Percentiles rank a stretch among this genome's conserved stretches.
These are phyloP conservation scores for Ascochyta pisi DNA, from an alignment of 2,329 filamentous ascomycete species.

Conservation along the genomic window DNA sequence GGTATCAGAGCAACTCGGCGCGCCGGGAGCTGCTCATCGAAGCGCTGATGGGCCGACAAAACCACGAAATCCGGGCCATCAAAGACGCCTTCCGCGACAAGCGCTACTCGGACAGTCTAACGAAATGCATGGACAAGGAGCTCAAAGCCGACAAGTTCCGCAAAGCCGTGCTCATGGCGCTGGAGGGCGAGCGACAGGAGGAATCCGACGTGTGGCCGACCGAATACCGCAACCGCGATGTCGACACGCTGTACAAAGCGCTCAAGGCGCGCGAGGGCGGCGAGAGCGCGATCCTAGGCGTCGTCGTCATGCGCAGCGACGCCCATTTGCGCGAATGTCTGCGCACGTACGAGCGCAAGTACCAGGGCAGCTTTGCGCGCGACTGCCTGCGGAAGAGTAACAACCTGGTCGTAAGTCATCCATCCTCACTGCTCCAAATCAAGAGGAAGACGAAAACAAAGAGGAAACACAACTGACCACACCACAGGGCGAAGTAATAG, in stretches of 20 bases:
- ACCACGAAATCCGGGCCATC: slow-evolving; percentile 85
- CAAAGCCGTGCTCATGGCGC: slow-evolving; percentile 79
- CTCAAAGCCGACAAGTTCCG: slow-evolving; percentile 97
- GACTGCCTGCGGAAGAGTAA: slow-evolving; percentile 87
- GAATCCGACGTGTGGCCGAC: slow-evolving; percentile 69
- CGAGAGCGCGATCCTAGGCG: slow-evolving; percentile 84
- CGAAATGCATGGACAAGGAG: slow-evolving; percentile 88
- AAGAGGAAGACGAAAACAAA: neutral
- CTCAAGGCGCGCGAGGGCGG: slow-evolving; percentile 76
- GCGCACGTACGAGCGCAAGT: slow-evolving; percentile 74
- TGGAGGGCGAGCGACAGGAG: slow-evolving; percentile 85
- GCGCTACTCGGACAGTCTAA: slow-evolving; percentile 82
- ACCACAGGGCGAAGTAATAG: slow-evolving; percentile 84
- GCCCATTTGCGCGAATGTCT: slow-evolving; percentile 81
- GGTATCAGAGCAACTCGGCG: slow-evolving; percentile 88
- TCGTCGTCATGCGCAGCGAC: slow-evolving; percentile 83
- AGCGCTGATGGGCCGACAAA: slow-evolving; percentile 85
- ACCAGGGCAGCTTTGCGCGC: slow-evolving; percentile 81
- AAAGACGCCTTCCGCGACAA: slow-evolving; percentile 90
- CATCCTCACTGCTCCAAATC: neutral
- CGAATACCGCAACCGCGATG: slow-evolving; percentile 69
- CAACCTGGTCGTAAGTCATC: slow-evolving; percentile 82
- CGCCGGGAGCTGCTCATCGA: slow-evolving; percentile 91
- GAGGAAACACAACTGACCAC: neutral
- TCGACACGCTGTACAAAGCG: slow-evolving; percentile 73